Base-by-base conservation (phyloP, 2,329 filamentous ascomycete species). In the Penicillium sp. region DNA sequence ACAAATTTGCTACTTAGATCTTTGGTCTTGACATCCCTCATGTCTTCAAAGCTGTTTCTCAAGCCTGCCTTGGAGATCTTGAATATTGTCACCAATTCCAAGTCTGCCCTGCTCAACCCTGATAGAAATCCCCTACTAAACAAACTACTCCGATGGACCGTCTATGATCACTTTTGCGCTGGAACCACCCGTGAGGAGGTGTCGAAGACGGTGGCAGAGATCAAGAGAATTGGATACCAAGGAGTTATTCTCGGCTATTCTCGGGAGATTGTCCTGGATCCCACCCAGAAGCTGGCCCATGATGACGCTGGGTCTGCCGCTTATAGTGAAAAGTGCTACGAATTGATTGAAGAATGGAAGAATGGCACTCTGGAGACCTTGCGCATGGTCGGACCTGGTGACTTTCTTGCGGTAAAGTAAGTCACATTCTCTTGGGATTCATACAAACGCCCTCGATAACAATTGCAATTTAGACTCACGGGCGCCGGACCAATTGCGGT, bases 131-230 rank as follows among this genome's bases (percentile, higher is more conserved):
- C 86, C 0, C 51, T 94, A 1, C 82, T 96, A 16, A 84, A 87
- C 46, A 85, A 81, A 61, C 73, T 93, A 45, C 81, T 97, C 53
- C 92, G 93, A 74, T 85, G 88, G 72, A 96, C 92, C 0, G 93
- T 97, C 70, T 97, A 97, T 75, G 87, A 88, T 26, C 93, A 97
- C 71, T 97, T 96, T 77, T 97, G 93, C 76, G 92, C 91, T 0
- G 93, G 93, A 30, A 90, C 93, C 77, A 89, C 85, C 52, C 81
- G 84, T 0, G 70, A 75, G 1, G 91, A 97, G 76, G 89, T 96
- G 1, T 80, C 82, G 45, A 77, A 74, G 33, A 93, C 89, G 0
- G 85, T 92, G 33, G 73, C 82, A 1, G 80, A 83, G 1, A 81
- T 96, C 10, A 91, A 92, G 75, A 76, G 81, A 35, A 87, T 94